Percentiles rank a stretch among this genome's conserved stretches.
These are phyloP conservation scores for Grigorovia jiainica DNA, from an alignment of 805 yeast species.

Conservation along the genomic window DNA sequence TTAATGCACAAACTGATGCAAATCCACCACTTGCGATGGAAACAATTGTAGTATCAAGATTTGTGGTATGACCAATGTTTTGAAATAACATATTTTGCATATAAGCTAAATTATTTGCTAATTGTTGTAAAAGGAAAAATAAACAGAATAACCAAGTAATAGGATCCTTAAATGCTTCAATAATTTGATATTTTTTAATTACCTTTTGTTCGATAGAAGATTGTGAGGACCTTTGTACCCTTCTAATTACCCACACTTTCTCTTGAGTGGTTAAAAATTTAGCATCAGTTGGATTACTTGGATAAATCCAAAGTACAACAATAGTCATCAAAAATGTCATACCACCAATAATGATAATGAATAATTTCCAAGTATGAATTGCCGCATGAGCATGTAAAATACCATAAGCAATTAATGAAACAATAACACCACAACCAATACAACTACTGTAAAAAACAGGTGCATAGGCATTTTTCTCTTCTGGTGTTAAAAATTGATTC, in stretches of 20 bases:
- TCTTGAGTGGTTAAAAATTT: constrained; percentile 40
- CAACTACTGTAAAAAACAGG: constrained; percentile 46
- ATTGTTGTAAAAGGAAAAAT: constrained; percentile 36
- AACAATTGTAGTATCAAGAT: constrained; percentile 41
- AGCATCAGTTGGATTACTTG: constrained; percentile 48
- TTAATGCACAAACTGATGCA: constrained; percentile 33
- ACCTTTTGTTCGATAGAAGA: constrained; percentile 38
- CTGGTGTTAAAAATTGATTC: constrained; percentile 40
- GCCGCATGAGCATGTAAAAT: constrained; percentile 21
- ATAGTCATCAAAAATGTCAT: constrained; percentile 36
- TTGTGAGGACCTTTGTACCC: constrained; percentile 32
- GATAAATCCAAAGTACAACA: constrained; percentile 35
- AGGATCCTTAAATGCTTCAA: constrained; percentile 43
- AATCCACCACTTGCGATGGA: constrained; percentile 46
- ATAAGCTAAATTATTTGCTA: constrained; percentile 45
- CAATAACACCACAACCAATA: constrained; percentile 42
- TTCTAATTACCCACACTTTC: constrained; percentile 41
- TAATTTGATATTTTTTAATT: constrained; percentile 39
- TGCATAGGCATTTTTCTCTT: constrained; percentile 42
- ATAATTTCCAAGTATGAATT: constrained; percentile 41
- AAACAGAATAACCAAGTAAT: constrained; percentile 35
- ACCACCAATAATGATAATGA: constrained; percentile 49
- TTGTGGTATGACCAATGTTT: constrained; percentile 35
- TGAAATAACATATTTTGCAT: constrained; percentile 42
- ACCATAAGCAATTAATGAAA: constrained; percentile 40